A percentile compares a stretch with the other conserved stretches of the same genome.
These are phyloP conservation scores for Colletotrichum cordylinicola DNA, from an alignment of 2,329 filamentous ascomycete genomes.

Conservation along the genomic window DNA sequence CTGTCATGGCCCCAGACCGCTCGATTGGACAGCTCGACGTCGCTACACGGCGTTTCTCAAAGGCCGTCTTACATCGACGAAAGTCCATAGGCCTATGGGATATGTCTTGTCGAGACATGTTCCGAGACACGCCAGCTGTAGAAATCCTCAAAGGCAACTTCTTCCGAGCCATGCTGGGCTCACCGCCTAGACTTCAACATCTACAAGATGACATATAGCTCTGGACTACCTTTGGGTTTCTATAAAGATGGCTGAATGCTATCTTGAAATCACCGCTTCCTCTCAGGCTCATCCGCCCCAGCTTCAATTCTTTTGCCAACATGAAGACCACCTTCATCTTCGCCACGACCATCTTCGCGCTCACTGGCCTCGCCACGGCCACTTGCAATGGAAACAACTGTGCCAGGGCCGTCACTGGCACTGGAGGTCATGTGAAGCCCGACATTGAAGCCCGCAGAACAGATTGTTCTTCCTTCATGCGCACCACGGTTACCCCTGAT, in stretches of 20 bases:
- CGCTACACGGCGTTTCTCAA: not conserved
- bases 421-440: not conserved
- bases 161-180: not conserved
- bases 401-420: slow-evolving; percentile 14
- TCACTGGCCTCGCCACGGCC: slow-evolving; percentile 37
- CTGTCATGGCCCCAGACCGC: not conserved
- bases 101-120: not conserved
- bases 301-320: not conserved
- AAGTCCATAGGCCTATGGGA: not conserved
- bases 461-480: slow-evolving; percentile 12
- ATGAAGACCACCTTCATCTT: slow-evolving; percentile 39
- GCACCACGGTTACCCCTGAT: not conserved
- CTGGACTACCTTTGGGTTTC: not conserved
- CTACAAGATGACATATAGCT: not conserved
- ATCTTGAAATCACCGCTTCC: not conserved
- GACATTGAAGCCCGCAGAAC: not conserved
- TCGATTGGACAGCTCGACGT: not conserved
- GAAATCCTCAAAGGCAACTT: not conserved
- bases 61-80: not conserved
- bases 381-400: slow-evolving; percentile 17
- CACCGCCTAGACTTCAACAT: not conserved
- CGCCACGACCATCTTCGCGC: slow-evolving; percentile 35
- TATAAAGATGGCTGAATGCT: not conserved
- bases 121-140: not conserved
- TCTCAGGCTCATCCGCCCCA: not conserved